Evolutionary conservation across 2,329 filamentous ascomycete genomes (phyloP).

Genomic region (Akanthomyces muscarius): DNA sequence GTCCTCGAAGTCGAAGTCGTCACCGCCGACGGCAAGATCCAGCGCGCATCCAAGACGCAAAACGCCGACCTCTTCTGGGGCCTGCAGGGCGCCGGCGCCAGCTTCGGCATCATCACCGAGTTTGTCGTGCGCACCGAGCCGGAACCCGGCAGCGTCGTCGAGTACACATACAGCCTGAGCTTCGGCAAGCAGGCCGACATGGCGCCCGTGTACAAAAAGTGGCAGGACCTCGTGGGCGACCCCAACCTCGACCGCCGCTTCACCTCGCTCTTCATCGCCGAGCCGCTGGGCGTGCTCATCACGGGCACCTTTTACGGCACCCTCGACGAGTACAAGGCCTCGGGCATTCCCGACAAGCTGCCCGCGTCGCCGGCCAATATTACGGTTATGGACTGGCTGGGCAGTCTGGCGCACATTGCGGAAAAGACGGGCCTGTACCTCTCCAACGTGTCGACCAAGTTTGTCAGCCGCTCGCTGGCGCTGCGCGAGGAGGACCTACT

Average conservation of each 20-base stretch:
- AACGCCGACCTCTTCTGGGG: conserved; percentile 55
- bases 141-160: conserved; percentile 51
- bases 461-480: conserved; percentile 56
- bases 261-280: conserved; percentile 51
- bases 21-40: conserved; percentile 50
- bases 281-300: conserved; percentile 51
- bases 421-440: conserved; percentile 46
- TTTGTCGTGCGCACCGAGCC: conserved; percentile 54
- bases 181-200: conserved; percentile 45
- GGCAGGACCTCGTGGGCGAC: conserved; percentile 55
- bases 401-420: conserved; percentile 49
- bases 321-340: conserved; percentile 49
- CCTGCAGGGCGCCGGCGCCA: conserved; percentile 52
- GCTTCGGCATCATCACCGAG: conserved; percentile 54
- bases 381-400: conserved; percentile 60
- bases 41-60: conserved; percentile 41
- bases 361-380: conserved; percentile 41
- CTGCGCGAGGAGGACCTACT: conserved; percentile 49
- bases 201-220: conserved; percentile 48
- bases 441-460: conserved; percentile 44
- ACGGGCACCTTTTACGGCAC: conserved; percentile 60
- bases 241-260: conserved; percentile 55
- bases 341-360: conserved; percentile 46
- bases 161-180: conserved; percentile 54
- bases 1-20: conserved; percentile 53